These are phyloP conservation scores for Rhizopogon roseolus DNA, from an alignment of 768 basidiomycete species.

Conservation along the genomic window DNA sequence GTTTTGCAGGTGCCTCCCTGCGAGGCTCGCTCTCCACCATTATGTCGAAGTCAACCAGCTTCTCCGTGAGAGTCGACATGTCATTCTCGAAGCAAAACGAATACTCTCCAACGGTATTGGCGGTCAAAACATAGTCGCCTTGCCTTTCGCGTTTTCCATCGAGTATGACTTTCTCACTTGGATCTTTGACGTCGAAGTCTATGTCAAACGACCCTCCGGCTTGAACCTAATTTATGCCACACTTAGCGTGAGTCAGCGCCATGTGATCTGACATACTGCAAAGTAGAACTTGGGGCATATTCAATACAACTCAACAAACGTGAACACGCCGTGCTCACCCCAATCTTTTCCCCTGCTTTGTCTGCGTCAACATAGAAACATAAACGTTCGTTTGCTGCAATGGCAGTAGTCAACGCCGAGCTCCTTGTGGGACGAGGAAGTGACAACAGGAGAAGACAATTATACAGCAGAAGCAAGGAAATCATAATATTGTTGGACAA, in stretches of 20 bases:
- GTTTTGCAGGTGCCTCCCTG: slow-evolving; percentile 82
- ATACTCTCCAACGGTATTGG: slow-evolving; percentile 86
- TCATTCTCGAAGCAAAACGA: slow-evolving; percentile 98
- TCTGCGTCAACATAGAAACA: slow-evolving; percentile 98
- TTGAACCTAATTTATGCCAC: slow-evolving; percentile 63
- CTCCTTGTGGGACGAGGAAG: slow-evolving; percentile 35
- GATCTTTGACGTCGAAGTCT: slow-evolving; percentile 90
- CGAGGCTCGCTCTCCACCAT: slow-evolving; percentile 98
- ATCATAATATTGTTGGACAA: slow-evolving; percentile 13
- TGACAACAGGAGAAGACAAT: slow-evolving; percentile 22
- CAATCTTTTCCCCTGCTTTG: slow-evolving; percentile 90
- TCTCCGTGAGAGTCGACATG: slow-evolving; percentile 91
- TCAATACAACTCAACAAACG: slow-evolving; percentile 5
- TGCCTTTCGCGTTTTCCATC: slow-evolving; percentile 88
- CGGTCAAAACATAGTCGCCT: slow-evolving; percentile 96
- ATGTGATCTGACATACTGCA: slow-evolving; percentile 54
- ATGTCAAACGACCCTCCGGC: slow-evolving; percentile 96
- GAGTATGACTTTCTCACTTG: slow-evolving; percentile 80
- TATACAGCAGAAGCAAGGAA: slow-evolving; percentile 14
- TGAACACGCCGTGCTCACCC: slow-evolving; percentile 43
- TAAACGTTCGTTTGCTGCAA: slow-evolving; percentile 72
- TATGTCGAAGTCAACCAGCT: slow-evolving; percentile 93
- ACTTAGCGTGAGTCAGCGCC: neutral
- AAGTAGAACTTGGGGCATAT: slow-evolving; percentile 76
- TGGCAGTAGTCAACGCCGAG: slow-evolving; percentile 75